Percentiles rank a stretch among this genome's conserved stretches.
Conservation (phyloP, 2,329 filamentous ascomycete genomes). For the Pseudogymnoascus pannorum region DNA sequence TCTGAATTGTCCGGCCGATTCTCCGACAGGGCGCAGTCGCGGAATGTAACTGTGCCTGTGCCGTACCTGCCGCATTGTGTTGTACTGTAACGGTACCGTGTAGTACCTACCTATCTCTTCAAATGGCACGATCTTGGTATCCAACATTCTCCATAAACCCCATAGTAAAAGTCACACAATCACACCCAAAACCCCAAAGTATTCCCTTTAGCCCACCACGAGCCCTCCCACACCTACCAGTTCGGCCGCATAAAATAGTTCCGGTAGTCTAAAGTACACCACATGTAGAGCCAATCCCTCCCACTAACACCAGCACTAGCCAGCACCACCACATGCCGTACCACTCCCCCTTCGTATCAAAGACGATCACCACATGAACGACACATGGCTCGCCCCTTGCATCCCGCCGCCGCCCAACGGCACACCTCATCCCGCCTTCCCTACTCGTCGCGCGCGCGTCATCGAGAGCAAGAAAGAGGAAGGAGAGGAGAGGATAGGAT, state of each 20-base stretch:
- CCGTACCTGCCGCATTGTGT: neutral
- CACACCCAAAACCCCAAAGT: neutral
- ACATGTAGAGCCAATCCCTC: no score
- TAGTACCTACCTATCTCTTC: no score
- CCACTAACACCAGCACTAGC: neutral
- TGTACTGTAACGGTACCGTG: neutral
- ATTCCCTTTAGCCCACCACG: neutral
- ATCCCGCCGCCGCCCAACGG: neutral
- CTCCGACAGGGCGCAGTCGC: neutral
- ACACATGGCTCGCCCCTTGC: slow-evolving; percentile 1
- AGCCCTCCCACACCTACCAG: neutral
- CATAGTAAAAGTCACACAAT: neutral
- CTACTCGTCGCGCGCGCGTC: neutral
- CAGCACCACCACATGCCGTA: neutral
- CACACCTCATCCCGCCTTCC: neutral
- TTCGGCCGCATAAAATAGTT: neutral
- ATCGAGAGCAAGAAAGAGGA: neutral
- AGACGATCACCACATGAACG: neutral
- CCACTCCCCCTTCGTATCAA: neutral
- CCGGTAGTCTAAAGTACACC: no score
- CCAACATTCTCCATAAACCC: neutral
- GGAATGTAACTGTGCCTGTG: neutral
- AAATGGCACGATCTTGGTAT: no score
- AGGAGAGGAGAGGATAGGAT: neutral
- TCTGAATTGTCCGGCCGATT: neutral